Conservation (phyloP, 495 filamentous ascomycete genomes). For the Bacidia rubella region DNA sequence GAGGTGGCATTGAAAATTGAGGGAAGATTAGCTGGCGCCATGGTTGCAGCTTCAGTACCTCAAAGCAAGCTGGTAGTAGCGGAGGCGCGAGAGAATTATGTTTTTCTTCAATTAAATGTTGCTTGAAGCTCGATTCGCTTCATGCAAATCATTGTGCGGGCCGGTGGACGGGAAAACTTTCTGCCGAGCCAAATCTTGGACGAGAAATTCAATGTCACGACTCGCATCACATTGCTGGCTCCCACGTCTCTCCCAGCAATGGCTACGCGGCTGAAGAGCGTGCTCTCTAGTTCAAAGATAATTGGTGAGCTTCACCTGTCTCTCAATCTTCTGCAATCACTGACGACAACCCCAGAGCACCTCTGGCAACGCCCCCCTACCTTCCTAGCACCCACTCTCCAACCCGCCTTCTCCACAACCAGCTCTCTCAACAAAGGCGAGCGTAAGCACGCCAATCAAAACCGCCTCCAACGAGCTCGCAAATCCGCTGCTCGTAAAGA, state of each 20-base stretch:
- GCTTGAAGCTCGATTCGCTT: not conserved
- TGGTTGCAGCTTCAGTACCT: constrained; percentile 51
- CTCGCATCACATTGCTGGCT: too few species aligned
- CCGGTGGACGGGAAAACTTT: not conserved
- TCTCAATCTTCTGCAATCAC: not conserved
- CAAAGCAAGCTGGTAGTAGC: constrained; percentile 30
- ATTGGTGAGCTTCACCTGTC: not conserved
- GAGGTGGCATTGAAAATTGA: constrained; percentile 73
- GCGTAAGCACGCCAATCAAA: not conserved
- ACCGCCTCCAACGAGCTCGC: not conserved
- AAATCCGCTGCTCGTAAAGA: constrained; percentile 58
- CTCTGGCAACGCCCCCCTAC: constrained; percentile 10
- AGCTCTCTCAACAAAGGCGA: not conserved
- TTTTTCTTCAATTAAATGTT: not conserved
- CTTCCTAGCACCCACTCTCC: constrained; percentile 15
- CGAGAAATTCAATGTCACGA: too few species aligned
- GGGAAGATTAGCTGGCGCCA: constrained; percentile 88
- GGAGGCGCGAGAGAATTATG: not conserved
- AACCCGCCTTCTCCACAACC: constrained; percentile 13
- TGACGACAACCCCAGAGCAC: constrained; percentile 6
- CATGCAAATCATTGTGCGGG: constrained; percentile 10
- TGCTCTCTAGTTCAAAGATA: not conserved
- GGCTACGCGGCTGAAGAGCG: not conserved
- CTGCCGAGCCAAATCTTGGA: not conserved
- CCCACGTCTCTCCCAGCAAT: too few species aligned